Base-by-base conservation (phyloP, 495 filamentous ascomycete genomes). In the Pyrenula aspistea region DNA sequence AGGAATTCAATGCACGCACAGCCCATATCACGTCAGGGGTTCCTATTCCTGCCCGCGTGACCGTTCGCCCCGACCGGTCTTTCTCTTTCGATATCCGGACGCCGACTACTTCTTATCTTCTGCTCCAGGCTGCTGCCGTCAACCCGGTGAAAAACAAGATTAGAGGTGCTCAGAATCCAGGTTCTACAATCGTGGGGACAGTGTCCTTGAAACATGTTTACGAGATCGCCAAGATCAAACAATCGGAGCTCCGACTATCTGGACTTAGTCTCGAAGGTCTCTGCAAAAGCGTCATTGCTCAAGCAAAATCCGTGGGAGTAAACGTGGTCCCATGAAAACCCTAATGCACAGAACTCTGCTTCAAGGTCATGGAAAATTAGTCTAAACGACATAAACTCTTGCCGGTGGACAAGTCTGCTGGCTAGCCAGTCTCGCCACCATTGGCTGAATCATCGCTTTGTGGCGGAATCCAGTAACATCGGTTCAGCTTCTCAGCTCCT, bases 1-100 rank as follows among this genome's bases (percentile, higher is more conserved):
- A 98, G 93, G 93, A 99, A 72, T 99, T 97, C 79, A 99, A 99
- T 64, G 93, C 93, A 31, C 78, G 92, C 53, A 99, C 93, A 25
- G 78, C 87, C 52, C 86, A 94, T 71, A 91, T 96, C 67, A 79
- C 72, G 58, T 64, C 81, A 55, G 93, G 94, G 31, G 89, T 87
- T 25, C 93, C 94, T 8, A 88, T 96, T 61, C 93, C 93, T 25
- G 85, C 86, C 53, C 85, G 86, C 59, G 85, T 99, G 49, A 95
- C 88, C 24, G 90, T 97, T 63, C 88, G 93, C 57, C 88, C 88
- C 22, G 93, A 98, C 68, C 87, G 94, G 60, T 83, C 89, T 36
- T 99, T 99, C 71, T 78, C 80, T 65, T 99, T 99, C 72, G 89
- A 94, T 36, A 71, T 97, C 54, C 89, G 93, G 53, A 97, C 94